These are phyloP conservation scores for Arabis alpina DNA, from an alignment of 345 rosid genomes.

Conservation along the genomic window DNA sequence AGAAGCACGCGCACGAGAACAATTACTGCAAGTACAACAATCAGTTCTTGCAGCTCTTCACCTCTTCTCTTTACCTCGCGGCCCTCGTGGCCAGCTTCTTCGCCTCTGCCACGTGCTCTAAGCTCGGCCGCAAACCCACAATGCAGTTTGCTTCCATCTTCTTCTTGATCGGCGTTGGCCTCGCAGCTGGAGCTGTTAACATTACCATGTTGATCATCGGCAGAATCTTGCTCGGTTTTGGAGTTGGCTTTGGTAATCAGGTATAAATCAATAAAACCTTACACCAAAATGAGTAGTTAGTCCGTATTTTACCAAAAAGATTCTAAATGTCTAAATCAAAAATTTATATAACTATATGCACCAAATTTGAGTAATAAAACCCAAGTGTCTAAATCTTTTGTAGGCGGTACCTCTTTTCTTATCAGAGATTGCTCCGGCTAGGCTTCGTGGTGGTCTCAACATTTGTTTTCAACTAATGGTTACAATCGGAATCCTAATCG, in stretches of 20 bases:
- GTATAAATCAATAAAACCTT: slow-evolving; percentile 29
- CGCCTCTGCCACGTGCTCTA: slow-evolving; percentile 57
- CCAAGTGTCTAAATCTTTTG: background rate
- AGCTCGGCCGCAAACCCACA: slow-evolving; percentile 67
- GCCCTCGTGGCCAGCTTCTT: slow-evolving; percentile 67
- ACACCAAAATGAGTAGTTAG: too few species aligned
- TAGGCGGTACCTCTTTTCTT: slow-evolving; percentile 71
- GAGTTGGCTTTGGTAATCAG: slow-evolving; percentile 80
- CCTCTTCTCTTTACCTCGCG: slow-evolving; percentile 71
- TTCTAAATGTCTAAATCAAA: too few species aligned
- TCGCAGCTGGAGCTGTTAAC: slow-evolving; percentile 52
- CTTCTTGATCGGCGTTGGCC: slow-evolving; percentile 60
- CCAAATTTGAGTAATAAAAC: too few species aligned
- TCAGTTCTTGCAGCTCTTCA: slow-evolving; percentile 67
- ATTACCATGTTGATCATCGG: slow-evolving; percentile 63
- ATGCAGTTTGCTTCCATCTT: slow-evolving; percentile 72
- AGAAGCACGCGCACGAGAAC: slow-evolving; percentile 57
- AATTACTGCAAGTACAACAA: slow-evolving; percentile 81
- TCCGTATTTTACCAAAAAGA: too few species aligned
- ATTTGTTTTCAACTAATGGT: slow-evolving; percentile 67
- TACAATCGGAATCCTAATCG: slow-evolving; percentile 58
- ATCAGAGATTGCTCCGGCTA: slow-evolving; percentile 65
- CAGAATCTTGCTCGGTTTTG: slow-evolving; percentile 63
- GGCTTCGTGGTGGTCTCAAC: slow-evolving; percentile 64
- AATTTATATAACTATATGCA: too few species aligned